phyloP scores from a whole-genome alignment of 805 yeast species.

The Wickerhamomyces alni region DNA sequence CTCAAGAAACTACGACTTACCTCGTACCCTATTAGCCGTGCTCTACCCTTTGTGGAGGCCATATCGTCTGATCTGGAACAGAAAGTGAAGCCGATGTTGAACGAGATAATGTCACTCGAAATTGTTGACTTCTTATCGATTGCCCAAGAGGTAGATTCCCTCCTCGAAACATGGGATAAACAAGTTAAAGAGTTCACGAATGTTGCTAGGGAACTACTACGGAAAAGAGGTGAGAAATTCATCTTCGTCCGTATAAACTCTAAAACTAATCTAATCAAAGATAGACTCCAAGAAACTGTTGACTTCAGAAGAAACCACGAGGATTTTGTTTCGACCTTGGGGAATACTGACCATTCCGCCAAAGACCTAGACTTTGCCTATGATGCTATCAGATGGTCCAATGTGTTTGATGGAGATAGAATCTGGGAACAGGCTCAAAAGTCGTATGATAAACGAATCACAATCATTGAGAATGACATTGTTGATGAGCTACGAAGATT shows the following conservation, averaged over 20 bases:
- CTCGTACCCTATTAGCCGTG: slow-evolving; percentile 58
- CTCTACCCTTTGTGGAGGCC: slow-evolving; percentile 60
- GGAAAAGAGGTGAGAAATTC: slow-evolving; percentile 69
- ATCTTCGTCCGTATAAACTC: slow-evolving; percentile 57
- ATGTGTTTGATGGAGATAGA: slow-evolving; percentile 32
- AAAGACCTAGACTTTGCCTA: slow-evolving; percentile 36
- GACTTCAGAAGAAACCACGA: slow-evolving; percentile 49
- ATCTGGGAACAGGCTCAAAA: slow-evolving; percentile 38
- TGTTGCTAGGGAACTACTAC: slow-evolving; percentile 64
- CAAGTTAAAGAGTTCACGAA: slow-evolving; percentile 57
- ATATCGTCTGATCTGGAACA: slow-evolving; percentile 50
- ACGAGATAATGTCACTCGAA: slow-evolving; percentile 39
- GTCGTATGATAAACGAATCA: slow-evolving; percentile 36
- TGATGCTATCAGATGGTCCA: slow-evolving; percentile 30
- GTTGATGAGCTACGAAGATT: slow-evolving; percentile 33
- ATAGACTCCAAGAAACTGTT: slow-evolving; percentile 36
- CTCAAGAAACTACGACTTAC: slow-evolving; percentile 56
- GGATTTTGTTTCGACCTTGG: slow-evolving; percentile 35
- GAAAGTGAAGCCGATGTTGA: slow-evolving; percentile 35
- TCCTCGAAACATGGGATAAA: slow-evolving; percentile 51
- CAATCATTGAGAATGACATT: slow-evolving; percentile 40
- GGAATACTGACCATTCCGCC: slow-evolving; percentile 11
- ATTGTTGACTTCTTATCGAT: slow-evolving; percentile 33
- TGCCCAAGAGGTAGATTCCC: slow-evolving; percentile 24
- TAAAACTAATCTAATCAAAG: slow-evolving; percentile 32